These are phyloP conservation scores for Venturia nashicola DNA, from an alignment of 2,329 filamentous ascomycete genomes.

Conservation along the genomic window DNA sequence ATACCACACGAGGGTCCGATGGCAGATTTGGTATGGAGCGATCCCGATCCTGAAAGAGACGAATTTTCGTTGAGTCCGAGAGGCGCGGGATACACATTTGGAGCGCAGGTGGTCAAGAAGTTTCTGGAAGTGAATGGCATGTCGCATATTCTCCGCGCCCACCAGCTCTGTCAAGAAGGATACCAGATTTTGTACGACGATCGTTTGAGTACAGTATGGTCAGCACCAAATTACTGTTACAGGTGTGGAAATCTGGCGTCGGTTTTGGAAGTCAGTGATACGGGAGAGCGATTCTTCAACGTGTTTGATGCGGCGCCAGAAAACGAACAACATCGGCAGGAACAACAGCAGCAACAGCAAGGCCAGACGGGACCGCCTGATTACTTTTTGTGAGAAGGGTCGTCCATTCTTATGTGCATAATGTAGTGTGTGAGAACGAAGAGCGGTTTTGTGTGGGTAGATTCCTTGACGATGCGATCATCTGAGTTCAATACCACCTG, in stretches of 20 bases:
- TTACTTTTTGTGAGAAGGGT: constrained; percentile 49
- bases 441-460: not conserved
- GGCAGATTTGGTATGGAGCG: constrained; percentile 98
- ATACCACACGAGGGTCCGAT: constrained; percentile 98
- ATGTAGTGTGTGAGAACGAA: not conserved
- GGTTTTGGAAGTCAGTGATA: constrained; percentile 89
- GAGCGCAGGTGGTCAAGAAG: constrained; percentile 94
- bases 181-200: constrained; percentile 97
- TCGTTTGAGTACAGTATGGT: constrained; percentile 91
- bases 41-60: constrained; percentile 92
- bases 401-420: not conserved
- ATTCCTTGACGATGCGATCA: not conserved
- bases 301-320: constrained; percentile 95
- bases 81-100: constrained; percentile 94
- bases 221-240: constrained; percentile 67
- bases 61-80: constrained; percentile 91
- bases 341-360: constrained; percentile 58
- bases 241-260: constrained; percentile 95
- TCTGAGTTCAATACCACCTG: not conserved
- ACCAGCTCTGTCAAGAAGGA: constrained; percentile 95
- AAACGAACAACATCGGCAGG: constrained; percentile 75
- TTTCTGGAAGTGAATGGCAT: constrained; percentile 96
- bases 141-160: constrained; percentile 94
- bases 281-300: constrained; percentile 90
- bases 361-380: constrained; percentile 62